Base-by-base conservation (phyloP, 805 yeast species). In the Cyberlindnera xishuangbannaensis region DNA sequence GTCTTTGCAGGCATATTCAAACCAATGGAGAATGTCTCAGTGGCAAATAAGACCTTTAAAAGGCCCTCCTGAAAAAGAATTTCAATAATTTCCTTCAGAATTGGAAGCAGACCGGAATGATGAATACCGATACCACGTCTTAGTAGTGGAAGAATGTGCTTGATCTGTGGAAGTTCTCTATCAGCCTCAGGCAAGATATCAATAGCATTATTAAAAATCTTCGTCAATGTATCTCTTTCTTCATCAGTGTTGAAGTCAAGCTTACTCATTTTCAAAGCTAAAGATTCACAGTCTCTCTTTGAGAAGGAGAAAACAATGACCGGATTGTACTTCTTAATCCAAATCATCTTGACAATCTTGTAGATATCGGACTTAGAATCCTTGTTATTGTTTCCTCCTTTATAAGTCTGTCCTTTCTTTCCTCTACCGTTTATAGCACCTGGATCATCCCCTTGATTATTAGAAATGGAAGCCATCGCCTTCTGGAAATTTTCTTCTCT, bases 1-100 rank as follows among this genome's bases (percentile, higher is more conserved):
- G 99, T 92, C 52, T 92, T 92, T 9, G 98, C 97, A 50, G 99
- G 99, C 98, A 92, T 92, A 63, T 92, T 92, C 33, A 92, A 74
- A 32, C 99, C 99, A 64, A 92, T 92, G 10, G 97, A 88, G 56
- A 92, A 92, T 3, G 99, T 92, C 59, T 92, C 99, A 0, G 99
- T 92, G 4, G 98, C 98, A 63, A 92, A 92, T 37, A 92, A 65
- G 2, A 90, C 97, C 57, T 92, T 92, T 38, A 92, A 65, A 32
- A 90, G 75, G 10, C 98, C 98, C 65, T 92, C 97, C 61, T 92
- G 98, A 67, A 92, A 92, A 39, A 92, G 63, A 62, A 92, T 84
- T 65, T 92, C 99, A 52, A 88, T 88, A 40, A 90, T 92, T 59
- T 88, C 97, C 52, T 90, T 88, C 43, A 88, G 67, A 41, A 88